Evolutionary conservation across 2,329 filamentous ascomycete species (phyloP).

Genomic region (Elsinoe australis): DNA sequence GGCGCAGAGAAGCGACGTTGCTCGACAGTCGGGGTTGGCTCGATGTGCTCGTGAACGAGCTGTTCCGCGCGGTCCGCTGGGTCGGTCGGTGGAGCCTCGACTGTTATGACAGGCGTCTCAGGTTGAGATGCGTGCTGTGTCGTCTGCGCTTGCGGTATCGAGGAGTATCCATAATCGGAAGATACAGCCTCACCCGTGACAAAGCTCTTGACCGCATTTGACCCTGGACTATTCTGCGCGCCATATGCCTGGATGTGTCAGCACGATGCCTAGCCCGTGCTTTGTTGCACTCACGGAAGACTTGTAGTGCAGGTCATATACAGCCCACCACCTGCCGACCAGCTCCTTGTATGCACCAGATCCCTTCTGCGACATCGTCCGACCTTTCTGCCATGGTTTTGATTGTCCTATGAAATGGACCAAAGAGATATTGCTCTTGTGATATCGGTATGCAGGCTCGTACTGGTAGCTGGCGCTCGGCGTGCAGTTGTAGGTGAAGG

Average conservation of each 20-base stretch:
- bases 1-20: constrained; percentile 51
- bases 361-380: constrained; percentile 40
- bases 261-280: too few relatives aligned
- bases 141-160: constrained; percentile 1
- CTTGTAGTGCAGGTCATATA: constrained; percentile 81
- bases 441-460: constrained; percentile 86
- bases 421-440: constrained; percentile 79
- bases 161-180: constrained; percentile 2
- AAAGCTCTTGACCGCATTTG: constrained; percentile 3
- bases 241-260: constrained; percentile 2
- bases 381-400: constrained; percentile 66
- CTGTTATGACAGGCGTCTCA: constrained; percentile 30
- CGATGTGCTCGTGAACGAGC: constrained; percentile 36
- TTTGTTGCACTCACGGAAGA: constrained; percentile 31
- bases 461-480: constrained; percentile 97
- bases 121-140: constrained; percentile 10
- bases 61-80: constrained; percentile 37
- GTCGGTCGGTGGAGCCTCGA: constrained; percentile 39
- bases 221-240: neutral
- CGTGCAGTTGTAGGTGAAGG: constrained; percentile 95
- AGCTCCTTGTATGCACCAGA: constrained; percentile 71
- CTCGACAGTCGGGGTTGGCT: constrained; percentile 40
- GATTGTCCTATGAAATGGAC: constrained; percentile 89
- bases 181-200: constrained; percentile 8
- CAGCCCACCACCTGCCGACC: constrained; percentile 83